A percentile compares a stretch with the other conserved stretches of the same genome.
Evolutionary conservation across 1,139 yeast genomes (phyloP).

Genomic region (Suhomyces choctaworum): DNA sequence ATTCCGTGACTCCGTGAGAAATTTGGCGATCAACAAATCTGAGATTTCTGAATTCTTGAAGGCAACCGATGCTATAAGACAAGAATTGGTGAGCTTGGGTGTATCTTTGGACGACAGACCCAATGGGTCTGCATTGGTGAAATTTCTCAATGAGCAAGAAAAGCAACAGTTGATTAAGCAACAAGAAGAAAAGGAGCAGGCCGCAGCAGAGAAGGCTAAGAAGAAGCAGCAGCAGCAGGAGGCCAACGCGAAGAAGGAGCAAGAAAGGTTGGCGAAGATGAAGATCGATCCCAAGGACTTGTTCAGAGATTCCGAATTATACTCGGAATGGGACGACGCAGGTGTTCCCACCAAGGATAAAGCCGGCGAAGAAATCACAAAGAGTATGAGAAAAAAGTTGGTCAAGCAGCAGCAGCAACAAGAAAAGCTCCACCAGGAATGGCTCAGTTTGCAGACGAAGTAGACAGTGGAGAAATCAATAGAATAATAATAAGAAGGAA

Average conservation of each 20-base stretch:
- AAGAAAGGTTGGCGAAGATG: constrained; percentile 67
- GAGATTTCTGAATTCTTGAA: constrained; percentile 56
- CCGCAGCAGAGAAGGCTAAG: constrained; percentile 38
- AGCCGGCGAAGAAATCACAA: constrained; percentile 84
- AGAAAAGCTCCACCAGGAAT: constrained; percentile 77
- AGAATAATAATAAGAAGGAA: too few species aligned
- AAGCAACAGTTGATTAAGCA: constrained; percentile 61
- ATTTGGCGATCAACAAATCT: constrained; percentile 66
- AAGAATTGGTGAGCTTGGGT: constrained; percentile 70
- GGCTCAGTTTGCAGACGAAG: constrained; percentile 24
- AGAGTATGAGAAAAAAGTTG: constrained; percentile 82
- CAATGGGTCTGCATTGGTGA: constrained; percentile 76
- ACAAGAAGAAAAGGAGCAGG: constrained; percentile 62
- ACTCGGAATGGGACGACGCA: constrained; percentile 75
- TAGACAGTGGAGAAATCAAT: too few species aligned
- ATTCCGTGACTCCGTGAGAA: constrained; percentile 81
- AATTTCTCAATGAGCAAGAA: constrained; percentile 72
- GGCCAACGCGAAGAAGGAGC: constrained; percentile 57
- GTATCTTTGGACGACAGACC: constrained; percentile 88
- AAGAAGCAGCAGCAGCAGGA: constrained; percentile 42
- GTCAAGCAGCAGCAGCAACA: constrained; percentile 77
- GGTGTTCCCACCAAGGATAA: constrained; percentile 81
- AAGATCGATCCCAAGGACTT: constrained; percentile 68
- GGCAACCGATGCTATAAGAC: constrained; percentile 41
- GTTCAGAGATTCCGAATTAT: constrained; percentile 60